Conservation (phyloP, 78 protist species). For the Protostelium mycophagum region DNA sequence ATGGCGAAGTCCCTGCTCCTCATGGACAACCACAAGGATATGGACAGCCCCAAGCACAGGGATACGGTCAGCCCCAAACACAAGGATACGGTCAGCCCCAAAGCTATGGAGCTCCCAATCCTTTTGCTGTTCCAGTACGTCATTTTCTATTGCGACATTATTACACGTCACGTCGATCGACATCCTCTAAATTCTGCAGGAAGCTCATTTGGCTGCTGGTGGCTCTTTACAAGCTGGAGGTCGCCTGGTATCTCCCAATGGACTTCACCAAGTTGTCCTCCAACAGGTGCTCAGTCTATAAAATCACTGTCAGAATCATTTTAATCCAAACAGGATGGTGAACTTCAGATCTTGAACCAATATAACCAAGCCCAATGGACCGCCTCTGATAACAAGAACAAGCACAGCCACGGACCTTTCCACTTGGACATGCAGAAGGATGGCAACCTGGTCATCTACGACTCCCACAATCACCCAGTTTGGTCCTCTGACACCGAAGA, state of each 20-base stretch:
- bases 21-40: not conserved
- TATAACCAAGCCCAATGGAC: not conserved
- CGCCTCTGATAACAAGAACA: not conserved
- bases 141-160: too few relatives aligned
- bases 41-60: not conserved
- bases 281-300: not conserved
- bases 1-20: not conserved
- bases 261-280: not conserved
- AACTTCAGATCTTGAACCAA: not conserved
- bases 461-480: not conserved
- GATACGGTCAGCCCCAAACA: not conserved
- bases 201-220: not conserved
- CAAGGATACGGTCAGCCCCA: not conserved
- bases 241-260: not conserved
- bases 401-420: not conserved
- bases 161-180: too few relatives aligned
- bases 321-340: not conserved
- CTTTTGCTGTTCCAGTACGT: too few relatives aligned
- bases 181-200: too few relatives aligned
- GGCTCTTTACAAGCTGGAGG: not conserved
- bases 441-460: not conserved
- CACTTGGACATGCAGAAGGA: not conserved
- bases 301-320: not conserved
- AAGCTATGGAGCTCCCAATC: not conserved
- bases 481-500: not conserved